Conservation (phyloP, 2,329 filamentous ascomycete species). For the Pseudocercospora crystallina region DNA sequence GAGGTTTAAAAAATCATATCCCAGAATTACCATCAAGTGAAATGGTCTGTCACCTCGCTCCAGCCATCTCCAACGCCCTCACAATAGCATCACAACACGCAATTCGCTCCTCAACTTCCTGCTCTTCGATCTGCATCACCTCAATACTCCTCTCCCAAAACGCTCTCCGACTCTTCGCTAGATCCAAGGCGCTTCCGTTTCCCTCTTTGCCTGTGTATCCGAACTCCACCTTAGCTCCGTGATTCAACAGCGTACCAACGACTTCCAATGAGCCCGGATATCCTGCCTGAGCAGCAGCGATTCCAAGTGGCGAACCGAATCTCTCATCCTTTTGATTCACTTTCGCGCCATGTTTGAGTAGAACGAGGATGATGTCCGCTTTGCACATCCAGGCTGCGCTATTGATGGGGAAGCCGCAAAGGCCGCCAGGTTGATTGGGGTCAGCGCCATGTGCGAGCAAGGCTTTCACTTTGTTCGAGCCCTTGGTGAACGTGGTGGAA, state of each 20-base stretch:
- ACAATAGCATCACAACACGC: constrained; percentile 22
- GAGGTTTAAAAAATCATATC: too few species aligned
- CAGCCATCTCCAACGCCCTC: constrained; percentile 15
- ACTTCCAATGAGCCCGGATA: constrained; percentile 28
- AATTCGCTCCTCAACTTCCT: constrained; percentile 17
- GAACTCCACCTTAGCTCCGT: constrained; percentile 18
- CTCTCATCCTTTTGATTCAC: constrained; percentile 21
- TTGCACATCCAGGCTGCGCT: constrained; percentile 28
- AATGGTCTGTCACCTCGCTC: constrained; percentile 7
- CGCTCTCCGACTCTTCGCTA: constrained; percentile 5
- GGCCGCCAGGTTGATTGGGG: constrained; percentile 21
- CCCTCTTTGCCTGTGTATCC: constrained; percentile 1
- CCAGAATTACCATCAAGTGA: too few species aligned
- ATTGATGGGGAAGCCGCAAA: constrained; percentile 24
- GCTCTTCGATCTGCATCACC: constrained; percentile 5
- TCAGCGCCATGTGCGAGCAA: constrained; percentile 30
- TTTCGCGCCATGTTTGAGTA: constrained; percentile 29
- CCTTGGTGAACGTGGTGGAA: constrained; percentile 14
- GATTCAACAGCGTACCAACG: constrained; percentile 28
- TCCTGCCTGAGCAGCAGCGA: constrained; percentile 26
- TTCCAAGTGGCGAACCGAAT: constrained; percentile 31
- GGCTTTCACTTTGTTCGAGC: constrained; percentile 23
- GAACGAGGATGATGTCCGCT: constrained; percentile 23
- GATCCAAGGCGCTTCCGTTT: constrained; percentile 3
- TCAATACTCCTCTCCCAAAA: constrained; percentile 13